Conservation (phyloP, 768 basidiomycete species). For the Boletellus emodensis region DNA sequence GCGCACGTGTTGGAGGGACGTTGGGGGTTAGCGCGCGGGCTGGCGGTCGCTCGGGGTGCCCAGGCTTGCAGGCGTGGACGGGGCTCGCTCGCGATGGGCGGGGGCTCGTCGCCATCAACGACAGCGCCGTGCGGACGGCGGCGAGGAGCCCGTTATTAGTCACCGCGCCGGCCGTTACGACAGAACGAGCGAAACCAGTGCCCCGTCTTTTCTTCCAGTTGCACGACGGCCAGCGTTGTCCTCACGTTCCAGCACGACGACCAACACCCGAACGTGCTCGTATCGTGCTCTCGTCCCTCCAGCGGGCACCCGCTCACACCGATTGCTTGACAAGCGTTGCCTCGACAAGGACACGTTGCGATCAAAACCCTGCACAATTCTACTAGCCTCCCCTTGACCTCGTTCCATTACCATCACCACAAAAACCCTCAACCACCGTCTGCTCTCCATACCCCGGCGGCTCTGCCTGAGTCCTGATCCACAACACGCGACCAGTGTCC, state of each 20-base stretch:
- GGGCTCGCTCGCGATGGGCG: no score
- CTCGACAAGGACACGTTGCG: conserved; percentile 70
- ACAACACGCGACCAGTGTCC: conserved; percentile 40
- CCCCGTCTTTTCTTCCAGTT: conserved; percentile 20
- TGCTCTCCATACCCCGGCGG: conserved; percentile 24
- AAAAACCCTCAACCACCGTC: conserved; percentile 38
- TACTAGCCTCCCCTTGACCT: conserved; percentile 58
- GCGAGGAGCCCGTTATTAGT: conserved; percentile 23
- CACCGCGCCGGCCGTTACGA: conserved; percentile 30
- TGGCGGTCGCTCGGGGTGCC: conserved; percentile 1
- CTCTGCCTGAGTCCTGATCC: conserved; percentile 28
- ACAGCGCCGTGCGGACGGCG: conserved; percentile 25
- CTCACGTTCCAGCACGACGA: conserved; percentile 10
- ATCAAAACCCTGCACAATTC: conserved; percentile 60
- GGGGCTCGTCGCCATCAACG: not conserved
- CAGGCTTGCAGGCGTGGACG: not conserved
- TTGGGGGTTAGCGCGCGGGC: no score
- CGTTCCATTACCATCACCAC: conserved; percentile 41
- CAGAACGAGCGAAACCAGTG: conserved; percentile 33
- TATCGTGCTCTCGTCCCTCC: conserved; percentile 20
- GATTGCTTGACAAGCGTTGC: conserved; percentile 47
- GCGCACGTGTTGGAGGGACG: conserved; percentile 29
- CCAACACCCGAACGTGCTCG: conserved; percentile 18
- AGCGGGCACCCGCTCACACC: conserved; percentile 23
- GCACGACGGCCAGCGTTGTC: conserved; percentile 19